Evolutionary conservation across 2,329 filamentous ascomycete species (phyloP).

Genomic region (Capronia coronata): DNA sequence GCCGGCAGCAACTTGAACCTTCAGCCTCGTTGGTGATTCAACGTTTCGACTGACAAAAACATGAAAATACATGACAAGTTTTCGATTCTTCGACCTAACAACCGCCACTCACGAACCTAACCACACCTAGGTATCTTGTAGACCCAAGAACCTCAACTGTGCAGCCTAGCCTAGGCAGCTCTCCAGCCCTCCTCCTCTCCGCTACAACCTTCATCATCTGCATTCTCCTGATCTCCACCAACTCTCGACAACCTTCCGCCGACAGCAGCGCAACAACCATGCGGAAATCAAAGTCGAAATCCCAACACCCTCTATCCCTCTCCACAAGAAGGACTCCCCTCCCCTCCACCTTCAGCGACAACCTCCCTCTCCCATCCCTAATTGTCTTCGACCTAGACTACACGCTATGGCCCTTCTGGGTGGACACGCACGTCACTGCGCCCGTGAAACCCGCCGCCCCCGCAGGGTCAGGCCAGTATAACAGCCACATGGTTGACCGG

Average conservation of each 20-base stretch:
- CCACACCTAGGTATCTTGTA: too few relatives aligned
- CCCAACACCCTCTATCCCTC: constrained; percentile 3
- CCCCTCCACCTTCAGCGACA: constrained; percentile 53
- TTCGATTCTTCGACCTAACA: too few relatives aligned
- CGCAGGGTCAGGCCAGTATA: constrained; percentile 9
- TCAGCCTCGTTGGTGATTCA: neutral
- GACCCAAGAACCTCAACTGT: too few relatives aligned
- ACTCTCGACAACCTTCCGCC: neutral
- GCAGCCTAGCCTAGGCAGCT: too few relatives aligned
- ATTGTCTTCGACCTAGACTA: constrained; percentile 96
- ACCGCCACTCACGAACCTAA: too few relatives aligned
- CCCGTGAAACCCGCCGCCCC: constrained; percentile 60
- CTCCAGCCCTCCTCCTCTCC: neutral
- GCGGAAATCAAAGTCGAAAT: neutral
- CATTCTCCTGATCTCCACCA: too few relatives aligned
- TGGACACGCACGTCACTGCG: constrained; percentile 80
- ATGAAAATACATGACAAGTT: too few relatives aligned
- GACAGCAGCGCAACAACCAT: neutral
- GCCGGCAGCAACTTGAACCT: neutral
- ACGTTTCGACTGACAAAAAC: too few relatives aligned
- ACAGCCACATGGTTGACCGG: constrained; percentile 30
- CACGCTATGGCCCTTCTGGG: constrained; percentile 98
- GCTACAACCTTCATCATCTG: neutral
- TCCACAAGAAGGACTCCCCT: constrained; percentile 8
- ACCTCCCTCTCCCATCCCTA: constrained; percentile 68